Evolutionary conservation across 352 stramenopile species (phyloP).

Genomic region (Phytophthora fragariaefolia): DNA sequence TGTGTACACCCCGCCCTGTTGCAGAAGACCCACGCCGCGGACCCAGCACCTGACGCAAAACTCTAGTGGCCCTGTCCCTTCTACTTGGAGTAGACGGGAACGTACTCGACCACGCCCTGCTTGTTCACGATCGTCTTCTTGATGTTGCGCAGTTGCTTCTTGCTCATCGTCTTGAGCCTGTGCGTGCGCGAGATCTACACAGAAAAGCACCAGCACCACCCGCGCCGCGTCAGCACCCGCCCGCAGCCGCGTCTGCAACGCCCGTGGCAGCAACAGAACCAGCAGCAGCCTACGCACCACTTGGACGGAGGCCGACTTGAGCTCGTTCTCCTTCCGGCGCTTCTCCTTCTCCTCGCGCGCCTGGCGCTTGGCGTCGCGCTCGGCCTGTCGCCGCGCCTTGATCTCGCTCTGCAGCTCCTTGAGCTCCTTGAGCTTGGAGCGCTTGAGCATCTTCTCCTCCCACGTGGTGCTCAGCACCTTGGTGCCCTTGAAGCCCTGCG

Average conservation of each 20-base stretch:
- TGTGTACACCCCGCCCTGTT: neutral
- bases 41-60: conserved; percentile 11
- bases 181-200: conserved; percentile 84
- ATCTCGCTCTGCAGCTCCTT: conserved; percentile 89
- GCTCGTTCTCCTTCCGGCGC: conserved; percentile 89
- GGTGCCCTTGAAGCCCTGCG: conserved; percentile 75
- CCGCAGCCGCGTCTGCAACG: neutral
- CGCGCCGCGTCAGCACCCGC: neutral
- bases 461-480: conserved; percentile 88
- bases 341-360: conserved; percentile 88
- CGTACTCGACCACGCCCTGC: conserved; percentile 90
- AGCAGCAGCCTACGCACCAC: conserved; percentile 58
- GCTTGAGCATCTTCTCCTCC: conserved; percentile 87
- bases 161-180: conserved; percentile 92
- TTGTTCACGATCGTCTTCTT: conserved; percentile 94
- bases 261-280: neutral
- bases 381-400: conserved; percentile 67
- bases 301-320: conserved; percentile 90
- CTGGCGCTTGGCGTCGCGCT: conserved; percentile 80
- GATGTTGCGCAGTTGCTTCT: conserved; percentile 93
- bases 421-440: conserved; percentile 79
- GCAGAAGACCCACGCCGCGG: neutral
- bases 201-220: conserved; percentile 16
- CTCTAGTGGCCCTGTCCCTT: neutral
- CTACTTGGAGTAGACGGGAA: conserved; percentile 88